Evolutionary conservation across 495 filamentous ascomycete species (phyloP), one percentile per base, ranked within the genome.

Genomic region (Neurospora africana): DNA sequence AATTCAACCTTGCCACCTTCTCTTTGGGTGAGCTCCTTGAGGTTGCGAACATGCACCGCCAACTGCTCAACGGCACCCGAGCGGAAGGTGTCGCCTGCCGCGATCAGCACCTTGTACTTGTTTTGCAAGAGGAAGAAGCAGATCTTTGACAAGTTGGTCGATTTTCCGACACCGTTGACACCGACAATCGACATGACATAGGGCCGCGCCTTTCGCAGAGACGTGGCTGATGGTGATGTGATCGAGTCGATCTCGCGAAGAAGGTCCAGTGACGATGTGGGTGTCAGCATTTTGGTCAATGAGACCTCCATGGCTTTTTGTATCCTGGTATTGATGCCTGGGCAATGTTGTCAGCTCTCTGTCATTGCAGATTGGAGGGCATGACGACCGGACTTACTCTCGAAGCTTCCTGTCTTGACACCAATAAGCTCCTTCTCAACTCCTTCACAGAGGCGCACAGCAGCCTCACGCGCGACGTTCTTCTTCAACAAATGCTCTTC

Each of bases 111-210:
- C 74, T 91, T 90, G 83, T 95, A 96, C 78, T 94, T 92, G 83
- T 99, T 98, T 80, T 99, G 96, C 30, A 99, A 85, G 13, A 99
- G 86, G 84, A 98, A 98, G 83, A 94, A 98, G 79, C 92, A 95
- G 73, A 99, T 95, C 82, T 99, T 99, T 78, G 92, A 93, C 21
- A 99, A 83, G 74, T 97, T 98, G 23, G 95, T 99, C 9, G 93
- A 97, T 82, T 99, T 99, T 78, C 95, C 95, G 68, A 99, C 95
- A 33, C 95, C 95, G 77, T 99, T 99, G 76, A 99, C 95, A 70
- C 95, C 95, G 39, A 99, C 96, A 70, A 99, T 97, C 38, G 93
- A 96, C 76, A 99, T 96, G 72, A 98, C 95, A 75, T 98, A 99
- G 41, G 95, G 95, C 15, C 94, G 89, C 35, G 85, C 84, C 65